Conservation (phyloP, 225 moss, liverwort and hornwort genomes). For the Bryum argenteum region DNA sequence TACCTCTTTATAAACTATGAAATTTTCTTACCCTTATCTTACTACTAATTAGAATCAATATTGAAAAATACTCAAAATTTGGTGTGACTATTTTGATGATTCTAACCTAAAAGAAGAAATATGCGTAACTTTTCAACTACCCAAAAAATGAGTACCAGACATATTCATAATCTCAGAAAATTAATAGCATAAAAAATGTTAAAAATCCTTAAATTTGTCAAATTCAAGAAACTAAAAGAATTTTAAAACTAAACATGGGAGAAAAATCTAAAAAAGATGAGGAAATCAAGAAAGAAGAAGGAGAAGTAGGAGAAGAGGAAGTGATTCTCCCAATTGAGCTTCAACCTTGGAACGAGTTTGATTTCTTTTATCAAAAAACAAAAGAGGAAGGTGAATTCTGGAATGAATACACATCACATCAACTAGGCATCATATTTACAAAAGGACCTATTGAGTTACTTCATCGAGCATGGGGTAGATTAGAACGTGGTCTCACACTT, state of each 20-base stretch:
- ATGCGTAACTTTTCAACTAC: no score
- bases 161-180: no score
- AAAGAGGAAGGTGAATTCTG: conserved; percentile 32
- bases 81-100: no score
- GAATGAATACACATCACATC: conserved; percentile 35
- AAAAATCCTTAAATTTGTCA: no score
- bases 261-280: neutral
- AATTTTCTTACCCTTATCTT: no score
- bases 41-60: no score
- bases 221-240: no score
- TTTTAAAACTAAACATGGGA: neutral
- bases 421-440: conserved; percentile 38
- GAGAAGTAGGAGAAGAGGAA: neutral
- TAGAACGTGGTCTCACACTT: conserved; percentile 24
- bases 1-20: no score
- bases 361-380: conserved; percentile 27
- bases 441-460: conserved; percentile 40
- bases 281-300: neutral
- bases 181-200: no score
- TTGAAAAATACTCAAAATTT: no score
- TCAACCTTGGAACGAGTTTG: conserved; percentile 30
- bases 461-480: conserved; percentile 37
- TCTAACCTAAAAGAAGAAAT: no score
- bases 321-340: conserved; percentile 5
- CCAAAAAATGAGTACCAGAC: no score